Base-by-base conservation (phyloP, 768 basidiomycete genomes). In the Trametes meyenii region DNA sequence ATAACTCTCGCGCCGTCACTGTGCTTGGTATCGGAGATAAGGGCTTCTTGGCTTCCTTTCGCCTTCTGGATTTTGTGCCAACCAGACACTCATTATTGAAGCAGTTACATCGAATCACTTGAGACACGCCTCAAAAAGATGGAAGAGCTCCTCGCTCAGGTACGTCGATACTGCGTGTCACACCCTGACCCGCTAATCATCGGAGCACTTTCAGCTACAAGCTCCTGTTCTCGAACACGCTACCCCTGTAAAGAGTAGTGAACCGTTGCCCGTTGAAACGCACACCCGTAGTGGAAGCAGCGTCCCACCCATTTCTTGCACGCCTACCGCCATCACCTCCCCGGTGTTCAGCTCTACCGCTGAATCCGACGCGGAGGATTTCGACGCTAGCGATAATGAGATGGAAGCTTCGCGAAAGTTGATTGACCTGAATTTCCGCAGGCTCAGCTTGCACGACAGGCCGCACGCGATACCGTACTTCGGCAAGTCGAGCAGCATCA, bases 401-500 rank as follows among this genome's bases (percentile, higher is more conserved):
- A 23, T 33, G 21, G 62, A 61, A 51, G 55, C 59, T 19, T 40
- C 24, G n/a, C 23, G 21, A 29, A 55, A 38, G 3, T 44, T 58
- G 13, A 24, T 53, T 39, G 58, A 51, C 5, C 44, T 6, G 24
- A 33, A 33, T 33, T 17, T 60, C 6, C 16, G n/a, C 26, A 45
- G 33, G 17, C 6, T 36, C 5, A n/a, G 24, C 1, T 17, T 38
- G 2, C 49, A 21, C 36, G 19, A 14, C 11, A n/a, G 21, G 3
- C n/a, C n/a, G 42, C 19, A 42, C 4, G 21, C 43, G 8, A 56
- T 50, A 7, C 61, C 61, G 13, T 67, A 65, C 51, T 46, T 63
- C 3, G 68, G 68, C 36, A 69, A 69, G 55, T 65, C 66, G 6
- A 69, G 68, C 35, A 57, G 64, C 19, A 45, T 66, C 17, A 58